These are phyloP conservation scores for Chloris gayana DNA, from an alignment of 176 grass and related monocot genomes.

Conservation along the genomic window DNA sequence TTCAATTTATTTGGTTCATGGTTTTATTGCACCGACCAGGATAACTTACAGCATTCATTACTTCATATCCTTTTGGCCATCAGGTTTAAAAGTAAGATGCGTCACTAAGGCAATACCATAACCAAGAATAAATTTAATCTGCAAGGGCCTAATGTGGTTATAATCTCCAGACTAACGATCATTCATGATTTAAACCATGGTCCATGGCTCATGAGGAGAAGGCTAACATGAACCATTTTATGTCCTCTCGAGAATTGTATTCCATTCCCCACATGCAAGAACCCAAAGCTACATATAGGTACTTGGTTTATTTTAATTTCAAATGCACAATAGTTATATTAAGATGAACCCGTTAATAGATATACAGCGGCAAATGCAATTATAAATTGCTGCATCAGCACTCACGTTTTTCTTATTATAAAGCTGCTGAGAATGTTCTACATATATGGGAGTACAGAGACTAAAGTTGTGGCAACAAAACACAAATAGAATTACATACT, in stretches of 20 bases:
- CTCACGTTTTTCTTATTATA: neutral
- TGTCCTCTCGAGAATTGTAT: constrained; percentile 2
- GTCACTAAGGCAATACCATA: neutral
- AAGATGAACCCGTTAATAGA: constrained; percentile 7
- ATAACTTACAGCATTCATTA: neutral
- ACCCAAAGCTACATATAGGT: constrained; percentile 13
- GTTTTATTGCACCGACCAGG: neutral
- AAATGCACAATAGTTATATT: neutral
- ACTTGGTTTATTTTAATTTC: neutral
- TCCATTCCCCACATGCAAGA: neutral
- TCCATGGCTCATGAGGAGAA: neutral
- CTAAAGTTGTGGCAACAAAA: constrained; percentile 16
- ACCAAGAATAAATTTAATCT: neutral
- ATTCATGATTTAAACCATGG: neutral
- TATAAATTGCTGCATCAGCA: neutral
- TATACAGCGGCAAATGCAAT: constrained; percentile 25
- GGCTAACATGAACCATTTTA: neutral
- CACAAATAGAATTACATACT: constrained; percentile 52
- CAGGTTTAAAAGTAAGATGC: neutral
- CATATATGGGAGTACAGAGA: neutral
- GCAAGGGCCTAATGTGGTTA: neutral
- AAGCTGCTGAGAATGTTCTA: neutral
- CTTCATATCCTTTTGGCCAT: neutral
- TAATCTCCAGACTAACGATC: neutral
- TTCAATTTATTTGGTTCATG: neutral